Conservation (phyloP, 163 green algal genomes). For the Smithsoniella earleae region DNA sequence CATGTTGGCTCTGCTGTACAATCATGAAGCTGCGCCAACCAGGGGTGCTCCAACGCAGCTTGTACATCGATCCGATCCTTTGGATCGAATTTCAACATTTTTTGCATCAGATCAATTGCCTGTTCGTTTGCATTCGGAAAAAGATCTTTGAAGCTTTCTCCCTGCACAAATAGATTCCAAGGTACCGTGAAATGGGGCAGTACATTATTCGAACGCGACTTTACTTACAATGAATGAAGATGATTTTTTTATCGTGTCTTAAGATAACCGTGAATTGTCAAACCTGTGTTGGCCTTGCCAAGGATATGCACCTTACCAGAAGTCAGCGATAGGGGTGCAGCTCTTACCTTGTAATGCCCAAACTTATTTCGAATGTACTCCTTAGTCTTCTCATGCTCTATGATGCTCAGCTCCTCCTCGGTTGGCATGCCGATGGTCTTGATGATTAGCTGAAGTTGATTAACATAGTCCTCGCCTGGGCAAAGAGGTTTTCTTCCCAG, state of each 20-base stretch:
- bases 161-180: conserved; percentile 38
- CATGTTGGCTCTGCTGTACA: conserved; percentile 59
- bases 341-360: not conserved
- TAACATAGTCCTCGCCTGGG: conserved; percentile 91
- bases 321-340: not conserved
- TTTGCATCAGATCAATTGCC: conserved; percentile 88
- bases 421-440: conserved; percentile 74
- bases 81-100: conserved; percentile 95
- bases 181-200: not conserved
- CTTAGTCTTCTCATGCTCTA: conserved; percentile 69
- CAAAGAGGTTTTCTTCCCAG: conserved; percentile 88
- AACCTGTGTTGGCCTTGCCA: not conserved
- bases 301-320: not conserved
- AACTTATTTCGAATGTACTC: conserved; percentile 68
- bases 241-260: no score
- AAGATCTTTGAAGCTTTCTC: conserved; percentile 52
- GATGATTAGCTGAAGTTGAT: conserved; percentile 95
- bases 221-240: no score
- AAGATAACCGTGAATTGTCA: no score
- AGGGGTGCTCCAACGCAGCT: conserved; percentile 80
- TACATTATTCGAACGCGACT: no score
- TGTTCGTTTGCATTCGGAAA: conserved; percentile 71
- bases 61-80: conserved; percentile 76
- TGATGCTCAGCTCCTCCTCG: conserved; percentile 83
- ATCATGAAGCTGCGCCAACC: conserved; percentile 83